Percentiles rank a stretch among this genome's conserved stretches.
Evolutionary conservation across 2,329 filamentous ascomycete species (phyloP).

Genomic region (Claviceps sp.): DNA sequence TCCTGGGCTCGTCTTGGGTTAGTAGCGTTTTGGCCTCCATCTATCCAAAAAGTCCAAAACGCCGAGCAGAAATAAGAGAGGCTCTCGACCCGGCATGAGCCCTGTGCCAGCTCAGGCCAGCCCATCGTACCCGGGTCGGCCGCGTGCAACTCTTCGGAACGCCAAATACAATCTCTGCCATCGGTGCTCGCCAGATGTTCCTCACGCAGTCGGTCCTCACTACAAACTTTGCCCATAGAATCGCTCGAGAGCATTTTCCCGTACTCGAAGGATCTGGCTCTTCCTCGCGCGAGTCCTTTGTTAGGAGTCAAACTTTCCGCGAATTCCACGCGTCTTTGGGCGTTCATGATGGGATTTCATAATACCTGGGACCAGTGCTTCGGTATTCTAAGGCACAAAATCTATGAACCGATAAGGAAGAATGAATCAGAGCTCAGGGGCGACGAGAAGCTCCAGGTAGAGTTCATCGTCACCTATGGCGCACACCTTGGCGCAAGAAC

Average conservation of each 20-base stretch:
- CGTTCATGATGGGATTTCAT: slow-evolving; percentile 23
- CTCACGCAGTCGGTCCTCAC: slow-evolving; percentile 12
- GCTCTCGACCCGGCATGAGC: too few species aligned
- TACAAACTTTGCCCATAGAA: slow-evolving; percentile 34
- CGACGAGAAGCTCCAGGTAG: slow-evolving; percentile 31
- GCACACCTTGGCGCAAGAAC: not conserved
- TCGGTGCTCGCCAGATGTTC: slow-evolving; percentile 17
- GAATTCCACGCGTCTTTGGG: slow-evolving; percentile 21
- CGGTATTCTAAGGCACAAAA: slow-evolving; percentile 7
- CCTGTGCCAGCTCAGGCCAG: too few species aligned
- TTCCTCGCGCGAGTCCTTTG: slow-evolving; percentile 27
- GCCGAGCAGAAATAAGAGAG: too few species aligned
- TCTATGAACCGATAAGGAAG: not conserved
- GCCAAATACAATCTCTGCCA: slow-evolving; percentile 14
- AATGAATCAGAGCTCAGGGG: slow-evolving; percentile 13
- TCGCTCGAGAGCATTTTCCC: slow-evolving; percentile 40
- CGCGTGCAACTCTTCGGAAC: too few species aligned
- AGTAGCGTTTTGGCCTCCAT: too few species aligned
- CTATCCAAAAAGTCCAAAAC: too few species aligned
- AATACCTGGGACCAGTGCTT: slow-evolving; percentile 27
- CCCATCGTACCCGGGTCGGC: too few species aligned
- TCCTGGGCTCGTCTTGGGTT: too few species aligned
- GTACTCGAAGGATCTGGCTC: slow-evolving; percentile 33
- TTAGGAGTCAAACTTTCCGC: slow-evolving; percentile 34
- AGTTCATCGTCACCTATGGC: slow-evolving; percentile 6